These are phyloP conservation scores for Fusarium secorum DNA, from an alignment of 2,329 filamentous ascomycete genomes.

Conservation along the genomic window DNA sequence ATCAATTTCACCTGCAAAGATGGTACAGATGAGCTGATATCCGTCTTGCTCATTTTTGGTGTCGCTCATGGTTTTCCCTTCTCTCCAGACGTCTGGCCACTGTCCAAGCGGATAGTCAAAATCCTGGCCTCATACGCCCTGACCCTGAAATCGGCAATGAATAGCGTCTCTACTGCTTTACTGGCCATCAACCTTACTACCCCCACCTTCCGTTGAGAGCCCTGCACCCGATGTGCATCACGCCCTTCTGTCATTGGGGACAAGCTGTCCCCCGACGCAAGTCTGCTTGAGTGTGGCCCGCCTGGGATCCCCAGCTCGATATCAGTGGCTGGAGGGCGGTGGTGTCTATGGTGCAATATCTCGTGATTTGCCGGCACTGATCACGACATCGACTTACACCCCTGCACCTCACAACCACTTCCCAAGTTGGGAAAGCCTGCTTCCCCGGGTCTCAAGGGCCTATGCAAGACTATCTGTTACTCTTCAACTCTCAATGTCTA, in stretches of 20 bases:
- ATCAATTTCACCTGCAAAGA: not conserved
- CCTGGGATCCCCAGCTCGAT: constrained; percentile 27
- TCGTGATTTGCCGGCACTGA: constrained; percentile 58
- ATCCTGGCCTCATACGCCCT: constrained; percentile 19
- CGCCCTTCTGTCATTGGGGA: constrained; percentile 30
- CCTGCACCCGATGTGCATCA: constrained; percentile 28
- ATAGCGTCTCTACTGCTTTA: constrained; percentile 18
- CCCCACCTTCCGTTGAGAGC: constrained; percentile 28
- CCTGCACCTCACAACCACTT: constrained; percentile 38
- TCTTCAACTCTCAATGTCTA: constrained; percentile 31
- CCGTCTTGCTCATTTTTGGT: constrained; percentile 5
- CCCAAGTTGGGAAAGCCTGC: constrained; percentile 40
- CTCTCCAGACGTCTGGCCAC: constrained; percentile 11
- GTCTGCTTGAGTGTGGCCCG: constrained; percentile 37
- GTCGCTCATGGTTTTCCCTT: not conserved
- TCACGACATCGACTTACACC: constrained; percentile 40
- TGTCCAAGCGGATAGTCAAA: constrained; percentile 35
- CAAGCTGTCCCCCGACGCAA: constrained; percentile 35
- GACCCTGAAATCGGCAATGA: constrained; percentile 19
- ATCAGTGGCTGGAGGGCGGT: constrained; percentile 50
- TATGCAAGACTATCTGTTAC: constrained; percentile 34
- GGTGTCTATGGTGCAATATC: constrained; percentile 67
- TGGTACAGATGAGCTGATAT: not conserved
- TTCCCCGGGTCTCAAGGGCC: constrained; percentile 30
- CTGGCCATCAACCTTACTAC: constrained; percentile 5